A percentile compares a stretch with the other conserved stretches of the same genome.
phyloP scores from a whole-genome alignment of 2,329 filamentous ascomycete genomes.

The Pseudogymnoascus sp. region DNA sequence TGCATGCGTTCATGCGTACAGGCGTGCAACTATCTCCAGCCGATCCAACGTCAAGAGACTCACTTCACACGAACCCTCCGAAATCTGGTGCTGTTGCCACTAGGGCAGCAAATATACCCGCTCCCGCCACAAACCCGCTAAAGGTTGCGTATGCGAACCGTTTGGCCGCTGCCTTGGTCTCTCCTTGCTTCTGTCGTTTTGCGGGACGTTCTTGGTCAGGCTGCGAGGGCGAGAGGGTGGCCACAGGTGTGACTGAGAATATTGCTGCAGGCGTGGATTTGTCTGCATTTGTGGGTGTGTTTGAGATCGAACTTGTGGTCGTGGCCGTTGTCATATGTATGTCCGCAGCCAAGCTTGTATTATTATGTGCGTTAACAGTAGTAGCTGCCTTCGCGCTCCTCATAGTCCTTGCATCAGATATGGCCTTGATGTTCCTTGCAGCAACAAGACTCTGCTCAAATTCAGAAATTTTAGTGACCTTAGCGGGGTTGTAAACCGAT shows the following conservation, averaged over 20 bases:
- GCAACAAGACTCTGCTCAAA: background rate
- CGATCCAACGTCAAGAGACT: background rate
- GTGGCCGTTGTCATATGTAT: background rate
- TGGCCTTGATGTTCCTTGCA: background rate
- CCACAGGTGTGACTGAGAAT: too few species aligned
- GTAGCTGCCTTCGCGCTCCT: background rate
- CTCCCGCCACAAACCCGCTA: background rate
- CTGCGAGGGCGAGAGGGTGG: background rate
- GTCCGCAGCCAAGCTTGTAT: background rate
- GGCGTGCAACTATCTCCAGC: background rate
- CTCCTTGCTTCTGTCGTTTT: background rate
- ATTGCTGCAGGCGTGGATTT: background rate
- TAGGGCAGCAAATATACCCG: background rate
- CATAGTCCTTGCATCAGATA: constrained; percentile 5
- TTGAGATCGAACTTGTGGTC: background rate
- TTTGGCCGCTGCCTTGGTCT: background rate
- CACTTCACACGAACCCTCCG: background rate
- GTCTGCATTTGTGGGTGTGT: background rate
- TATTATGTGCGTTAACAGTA: background rate
- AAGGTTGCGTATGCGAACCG: background rate
- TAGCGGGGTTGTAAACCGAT: background rate
- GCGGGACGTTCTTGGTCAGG: background rate
- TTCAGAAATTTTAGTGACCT: background rate
- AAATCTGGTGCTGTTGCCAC: background rate
- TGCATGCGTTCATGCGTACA: background rate